Conservation (phyloP, 148 eudicot genomes). For the Heliosperma pusillum region DNA sequence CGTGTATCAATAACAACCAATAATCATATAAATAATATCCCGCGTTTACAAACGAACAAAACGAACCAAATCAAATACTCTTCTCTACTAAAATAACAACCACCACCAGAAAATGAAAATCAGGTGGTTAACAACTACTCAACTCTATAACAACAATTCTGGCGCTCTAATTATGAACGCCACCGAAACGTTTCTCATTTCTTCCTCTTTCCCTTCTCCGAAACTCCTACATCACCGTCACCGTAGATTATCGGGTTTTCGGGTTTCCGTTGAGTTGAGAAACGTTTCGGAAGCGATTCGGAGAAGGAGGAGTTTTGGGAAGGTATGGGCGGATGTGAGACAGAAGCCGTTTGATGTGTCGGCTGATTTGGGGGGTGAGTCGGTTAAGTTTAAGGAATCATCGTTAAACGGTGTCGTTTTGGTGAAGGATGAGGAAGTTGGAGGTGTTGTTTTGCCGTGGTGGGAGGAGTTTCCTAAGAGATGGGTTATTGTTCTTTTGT, state of each 20-base stretch:
- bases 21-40: slow-evolving; percentile 31
- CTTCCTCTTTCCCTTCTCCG: slow-evolving; percentile 27
- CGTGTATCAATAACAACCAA: slow-evolving; percentile 44
- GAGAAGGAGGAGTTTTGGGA: slow-evolving; percentile 33
- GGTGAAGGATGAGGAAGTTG: slow-evolving; percentile 25
- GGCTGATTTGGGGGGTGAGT: slow-evolving; percentile 22
- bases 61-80: background rate
- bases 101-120: too few relatives aligned
- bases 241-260: background rate
- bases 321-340: slow-evolving; percentile 55
- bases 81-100: background rate
- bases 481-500: slow-evolving; percentile 75
- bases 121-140: background rate
- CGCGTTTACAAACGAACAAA: slow-evolving; percentile 4
- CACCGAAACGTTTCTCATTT: slow-evolving; percentile 46
- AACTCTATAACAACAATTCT: background rate
- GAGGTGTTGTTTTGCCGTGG: slow-evolving; percentile 38
- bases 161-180: slow-evolving; percentile 45
- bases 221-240: slow-evolving; percentile 6
- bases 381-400: slow-evolving; percentile 25
- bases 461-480: slow-evolving; percentile 88
- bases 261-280: slow-evolving; percentile 20
- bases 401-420: slow-evolving; percentile 24
- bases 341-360: slow-evolving; percentile 39
- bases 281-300: slow-evolving; percentile 21